Conservation (phyloP, 1,284 basidiomycete species). For the Sanghuangporus sanghuang region DNA sequence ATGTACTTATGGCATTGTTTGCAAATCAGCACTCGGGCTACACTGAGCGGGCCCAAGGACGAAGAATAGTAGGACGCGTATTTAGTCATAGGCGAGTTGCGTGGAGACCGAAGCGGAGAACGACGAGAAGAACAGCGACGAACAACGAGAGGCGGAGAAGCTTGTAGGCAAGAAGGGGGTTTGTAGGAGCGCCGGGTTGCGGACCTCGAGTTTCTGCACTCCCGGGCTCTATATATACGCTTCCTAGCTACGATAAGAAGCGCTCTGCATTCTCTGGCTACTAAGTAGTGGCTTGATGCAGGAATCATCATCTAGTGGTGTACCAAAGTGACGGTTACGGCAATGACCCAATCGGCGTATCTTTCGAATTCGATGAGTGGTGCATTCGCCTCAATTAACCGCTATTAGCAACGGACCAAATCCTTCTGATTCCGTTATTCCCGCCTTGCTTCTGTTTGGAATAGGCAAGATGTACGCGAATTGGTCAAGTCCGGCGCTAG, state of each 20-base stretch:
- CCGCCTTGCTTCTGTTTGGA: neutral
- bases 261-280: neutral
- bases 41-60: slow-evolving; percentile 14
- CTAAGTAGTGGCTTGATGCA: neutral
- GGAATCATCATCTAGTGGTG: neutral
- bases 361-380: neutral
- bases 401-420: slow-evolving; percentile 5
- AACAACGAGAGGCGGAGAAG: neutral
- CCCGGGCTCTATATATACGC: slow-evolving; percentile 7
- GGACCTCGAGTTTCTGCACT: neutral
- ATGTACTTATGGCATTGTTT: slow-evolving; percentile 17
- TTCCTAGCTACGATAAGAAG: neutral
- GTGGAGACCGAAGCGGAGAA: neutral
- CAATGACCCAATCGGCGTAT: neutral
- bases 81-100: neutral
- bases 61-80: slow-evolving; percentile 17
- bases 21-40: slow-evolving; percentile 15
- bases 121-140: neutral
- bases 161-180: neutral
- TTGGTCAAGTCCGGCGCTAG: neutral
- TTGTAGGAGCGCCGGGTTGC: slow-evolving; percentile 4
- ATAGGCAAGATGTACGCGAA: neutral
- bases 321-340: neutral
- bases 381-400: slow-evolving; percentile 9
- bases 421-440: neutral